Evolutionary conservation across 2,329 filamentous ascomycete genomes (phyloP).

Genomic region (Trichophyton schoenleinii): DNA sequence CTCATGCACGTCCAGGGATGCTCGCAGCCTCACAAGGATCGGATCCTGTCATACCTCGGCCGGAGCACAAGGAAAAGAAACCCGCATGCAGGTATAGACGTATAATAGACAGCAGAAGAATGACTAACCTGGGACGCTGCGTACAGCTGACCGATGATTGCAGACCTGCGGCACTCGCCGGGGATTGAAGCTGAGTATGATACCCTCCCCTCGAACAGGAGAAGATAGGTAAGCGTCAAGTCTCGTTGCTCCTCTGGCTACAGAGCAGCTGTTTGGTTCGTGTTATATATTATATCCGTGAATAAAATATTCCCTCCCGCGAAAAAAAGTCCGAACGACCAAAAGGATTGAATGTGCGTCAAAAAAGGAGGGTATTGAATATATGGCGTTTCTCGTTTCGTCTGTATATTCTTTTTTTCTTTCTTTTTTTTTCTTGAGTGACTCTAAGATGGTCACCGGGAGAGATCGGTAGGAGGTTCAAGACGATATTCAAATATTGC

Average conservation of each 20-base stretch:
- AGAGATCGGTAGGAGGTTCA: background rate
- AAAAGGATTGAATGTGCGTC: background rate
- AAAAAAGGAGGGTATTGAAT: background rate
- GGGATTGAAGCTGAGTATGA: background rate
- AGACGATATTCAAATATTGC: background rate
- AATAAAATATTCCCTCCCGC: background rate
- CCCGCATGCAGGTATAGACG: background rate
- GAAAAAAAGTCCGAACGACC: background rate
- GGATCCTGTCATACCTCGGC: background rate
- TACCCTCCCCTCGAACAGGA: too few species aligned
- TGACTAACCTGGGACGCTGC: background rate
- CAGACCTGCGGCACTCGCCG: conserved; percentile 1
- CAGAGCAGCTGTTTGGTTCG: background rate
- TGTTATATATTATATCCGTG: background rate
- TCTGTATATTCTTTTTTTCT: too few species aligned
- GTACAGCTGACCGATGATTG: conserved; percentile 2
- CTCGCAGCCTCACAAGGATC: background rate
- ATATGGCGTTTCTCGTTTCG: background rate
- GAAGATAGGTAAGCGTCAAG: background rate
- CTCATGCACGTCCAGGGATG: background rate
- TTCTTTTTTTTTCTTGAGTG: background rate
- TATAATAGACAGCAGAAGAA: background rate
- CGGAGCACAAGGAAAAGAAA: background rate
- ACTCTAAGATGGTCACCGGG: background rate
- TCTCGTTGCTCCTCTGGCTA: background rate